Evolutionary conservation across 305 asterid species (phyloP), one percentile per base, ranked within the genome.

Genomic region (Fraxinus xanthoxyloides): DNA sequence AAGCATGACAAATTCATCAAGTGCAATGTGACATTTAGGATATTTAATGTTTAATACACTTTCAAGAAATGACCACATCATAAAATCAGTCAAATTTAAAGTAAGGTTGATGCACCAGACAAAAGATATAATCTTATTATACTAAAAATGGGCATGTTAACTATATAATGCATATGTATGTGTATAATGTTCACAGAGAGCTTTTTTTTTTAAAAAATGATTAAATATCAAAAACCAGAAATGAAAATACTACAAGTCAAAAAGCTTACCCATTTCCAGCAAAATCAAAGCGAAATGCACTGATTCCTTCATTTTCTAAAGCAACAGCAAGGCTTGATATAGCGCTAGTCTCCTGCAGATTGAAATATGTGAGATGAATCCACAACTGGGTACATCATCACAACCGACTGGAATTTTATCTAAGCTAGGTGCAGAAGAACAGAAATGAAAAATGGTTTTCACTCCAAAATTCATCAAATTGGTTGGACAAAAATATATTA

Each of bases 251-350:
- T 36, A 43, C 24, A 79, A 51, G 30, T 75, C 70, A 31, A 77
- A 85, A 76, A 43, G 82, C 87, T 79, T 86, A 92, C 99, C 99
- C 98, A 56, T 93, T 93, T 83, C 98, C 97, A 80, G 98, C 84
- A 82, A 95, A 95, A 87, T 95, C 99, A 86, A 95, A 93, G 79
- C 97, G 96, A 81, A 95, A 90, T 67, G 89, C 90, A 82, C 94
- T 90, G 79, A 92, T 92, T 86, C 98, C 98, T 86, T 90, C 95
- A 12, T 86, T 91, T 86, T 90, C 95, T 80, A 95, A 86, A 79
- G 92, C 91, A 78, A 70, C 75, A 77, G 95, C 91, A 84, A 93
- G 85, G 83, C 87, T 92, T 85, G 80, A 79, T 86, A 95, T 90
- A 30, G 80, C 83, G 13, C 74, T 70, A 83, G 31, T 15, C 75